Evolutionary conservation across 2,329 filamentous ascomycete genomes (phyloP).

Genomic region (Ceratocystis alfenasii): DNA sequence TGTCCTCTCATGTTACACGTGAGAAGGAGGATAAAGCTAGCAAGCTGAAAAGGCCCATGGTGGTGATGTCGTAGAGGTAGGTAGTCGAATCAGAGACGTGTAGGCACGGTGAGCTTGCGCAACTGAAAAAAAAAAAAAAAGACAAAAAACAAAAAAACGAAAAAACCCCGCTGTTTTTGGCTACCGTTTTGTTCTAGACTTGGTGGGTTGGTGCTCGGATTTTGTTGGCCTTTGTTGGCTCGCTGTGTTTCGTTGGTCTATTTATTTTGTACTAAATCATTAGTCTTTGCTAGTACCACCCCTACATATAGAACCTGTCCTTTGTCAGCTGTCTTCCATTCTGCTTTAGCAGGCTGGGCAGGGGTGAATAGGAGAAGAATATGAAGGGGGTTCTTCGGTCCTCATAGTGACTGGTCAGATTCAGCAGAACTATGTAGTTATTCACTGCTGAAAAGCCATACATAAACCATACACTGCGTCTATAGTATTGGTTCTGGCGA

Average conservation of each 20-base stretch:
- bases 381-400: neutral
- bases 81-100: neutral
- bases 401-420: constrained; percentile 1
- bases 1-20: constrained; percentile 1
- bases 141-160: no score
- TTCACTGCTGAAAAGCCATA: neutral
- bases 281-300: neutral
- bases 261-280: neutral
- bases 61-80: neutral
- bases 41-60: constrained; percentile 4
- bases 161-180: no score
- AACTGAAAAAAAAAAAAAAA: no score
- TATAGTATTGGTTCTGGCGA: neutral
- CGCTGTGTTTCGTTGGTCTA: neutral
- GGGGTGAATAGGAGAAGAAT: neutral
- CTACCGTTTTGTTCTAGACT: neutral
- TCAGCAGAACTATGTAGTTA: neutral
- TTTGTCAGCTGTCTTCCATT: neutral
- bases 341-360: neutral
- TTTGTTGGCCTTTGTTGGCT: neutral
- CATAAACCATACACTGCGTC: constrained; percentile 9
- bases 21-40: neutral
- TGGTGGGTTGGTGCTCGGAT: neutral
- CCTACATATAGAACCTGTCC: neutral
- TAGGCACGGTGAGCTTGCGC: neutral